Evolutionary conservation across 139 green algal genomes (phyloP), one percentile per base, ranked within the genome.

Genomic region (Micractinium conductrix): DNA sequence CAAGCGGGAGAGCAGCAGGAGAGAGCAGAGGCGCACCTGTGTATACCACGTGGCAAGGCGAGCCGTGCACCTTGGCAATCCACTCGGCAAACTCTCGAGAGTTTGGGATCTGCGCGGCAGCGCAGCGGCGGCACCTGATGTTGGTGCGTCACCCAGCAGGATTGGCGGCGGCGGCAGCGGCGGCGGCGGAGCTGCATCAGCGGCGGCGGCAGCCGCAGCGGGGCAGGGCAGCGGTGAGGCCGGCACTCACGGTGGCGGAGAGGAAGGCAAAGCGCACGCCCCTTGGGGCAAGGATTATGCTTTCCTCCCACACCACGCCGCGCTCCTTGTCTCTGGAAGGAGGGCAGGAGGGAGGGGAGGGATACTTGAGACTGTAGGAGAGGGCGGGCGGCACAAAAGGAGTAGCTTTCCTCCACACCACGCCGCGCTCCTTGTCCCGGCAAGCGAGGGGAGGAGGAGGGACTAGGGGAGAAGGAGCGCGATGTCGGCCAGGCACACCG

Each of bases 261-360:
- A 97, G 87, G 79, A 97, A 97, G 44, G 89, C 94, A 76, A 95
- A 94, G 72, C 83, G 60, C n/a, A 67, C 88, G 24, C 81, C 71
- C 42, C 86, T 81, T 38, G 91, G 91, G 0, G 84, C 81, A 71
- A 95, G 78, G 12, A 95, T 88, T 69, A 95, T 94, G 79, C 74
- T 87, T 84, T 95, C 91, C 75, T 93, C 90, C 95, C 95, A 98
- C 38, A 98, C 95, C 53, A 98, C 95, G 10, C 95, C 95, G 0
- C 95, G 87, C 88, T 98, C 95, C 55, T 88, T 69, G 53, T 81
- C 74, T 16, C 74, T 81, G 74, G 58, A 67, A 67, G 58, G 22
- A 28, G 22, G 22, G 58, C 16, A 67, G 58, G 58, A 5, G 21
- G 58, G 16, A 67, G 30, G 58, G 16, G 5, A 30, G 58, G 58